Percentiles rank a stretch among this genome's conserved stretches.
Conservation (phyloP, 352 stramenopile species). For the Phytopythium delawarense region DNA sequence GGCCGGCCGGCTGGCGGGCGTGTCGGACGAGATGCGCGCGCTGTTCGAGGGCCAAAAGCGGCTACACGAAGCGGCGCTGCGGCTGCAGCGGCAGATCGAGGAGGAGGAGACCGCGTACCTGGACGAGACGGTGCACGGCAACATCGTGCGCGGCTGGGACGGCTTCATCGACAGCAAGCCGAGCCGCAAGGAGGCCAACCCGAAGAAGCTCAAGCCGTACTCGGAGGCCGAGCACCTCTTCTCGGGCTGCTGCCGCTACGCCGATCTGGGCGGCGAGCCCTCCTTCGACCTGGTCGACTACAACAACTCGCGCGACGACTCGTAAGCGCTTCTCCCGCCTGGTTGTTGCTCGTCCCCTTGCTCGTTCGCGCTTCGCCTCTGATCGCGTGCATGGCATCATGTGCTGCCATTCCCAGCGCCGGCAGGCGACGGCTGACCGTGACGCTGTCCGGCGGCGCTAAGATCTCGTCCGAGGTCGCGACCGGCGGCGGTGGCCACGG, state of each 20-base stretch:
- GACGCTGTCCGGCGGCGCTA: slow-evolving; percentile 29
- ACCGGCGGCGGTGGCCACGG: slow-evolving; percentile 4
- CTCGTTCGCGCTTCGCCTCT: too few species aligned
- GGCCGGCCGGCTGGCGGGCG: background rate
- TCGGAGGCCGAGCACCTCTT: slow-evolving; percentile 76
- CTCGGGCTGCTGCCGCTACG: slow-evolving; percentile 68
- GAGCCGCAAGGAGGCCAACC: slow-evolving; percentile 65
- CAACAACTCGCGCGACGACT: slow-evolving; percentile 26
- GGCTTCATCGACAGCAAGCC: slow-evolving; percentile 83
- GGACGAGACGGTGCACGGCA: slow-evolving; percentile 80
- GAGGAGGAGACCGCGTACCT: slow-evolving; percentile 76
- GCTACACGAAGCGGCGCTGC: slow-evolving; percentile 65
- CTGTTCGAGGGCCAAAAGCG: slow-evolving; percentile 70
- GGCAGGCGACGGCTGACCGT: slow-evolving; percentile 42
- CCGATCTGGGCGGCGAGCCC: slow-evolving; percentile 43
- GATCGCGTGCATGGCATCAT: too few species aligned
- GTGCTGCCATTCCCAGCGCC: background rate
- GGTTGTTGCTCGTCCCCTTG: background rate
- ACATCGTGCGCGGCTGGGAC: slow-evolving; percentile 87
- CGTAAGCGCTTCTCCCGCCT: background rate
- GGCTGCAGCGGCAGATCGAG: slow-evolving; percentile 71
- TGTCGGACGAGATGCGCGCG: slow-evolving; percentile 68
- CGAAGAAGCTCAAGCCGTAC: slow-evolving; percentile 83
- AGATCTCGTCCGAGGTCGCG: slow-evolving; percentile 14
- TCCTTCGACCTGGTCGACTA: slow-evolving; percentile 52